Base-by-base conservation (phyloP, 768 basidiomycete genomes). In the Strobilomyces confusus region DNA sequence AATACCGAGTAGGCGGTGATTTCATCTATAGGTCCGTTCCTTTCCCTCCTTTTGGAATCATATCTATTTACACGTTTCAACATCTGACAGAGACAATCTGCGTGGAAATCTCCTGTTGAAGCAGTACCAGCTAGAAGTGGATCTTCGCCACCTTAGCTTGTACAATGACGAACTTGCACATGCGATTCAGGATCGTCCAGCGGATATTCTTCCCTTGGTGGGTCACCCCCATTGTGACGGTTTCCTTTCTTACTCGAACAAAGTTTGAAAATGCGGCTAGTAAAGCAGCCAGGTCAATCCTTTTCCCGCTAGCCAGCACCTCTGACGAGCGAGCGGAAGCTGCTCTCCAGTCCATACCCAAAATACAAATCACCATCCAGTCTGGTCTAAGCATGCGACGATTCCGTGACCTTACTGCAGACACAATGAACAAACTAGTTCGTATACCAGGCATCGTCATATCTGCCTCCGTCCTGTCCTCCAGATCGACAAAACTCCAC, bases 371-470 rank as follows among this genome's bases (percentile, higher is more conserved):
- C 49, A 92, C 87, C 37, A 77, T 98, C 34, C 83, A 80, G 63
- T 93, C 92, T n/a, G 90, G 89, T 6, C 80, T 95, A 59, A 95
- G 95, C 71, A 79, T 98, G 74, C 82, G 91, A 49, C 92, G 91
- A 68, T 97, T 98, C 69, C 85, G 97, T 38, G 93, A 94, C 40
- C 82, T 99, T 38, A 90, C 89, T 0, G 97, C 97, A 11, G 82
- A 94, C 62, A 93, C 89, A 20, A 89, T 98, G 79, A 95, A 93
- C 65, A 94, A 91, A 66, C 85, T 99, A 40, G 95, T 99, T 34
- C 89, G 97, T 54, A 82, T 98, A 40, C 97, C 97, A 2, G 97
- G 97, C 30, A 99, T 99, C 63, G 94, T 98, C 67, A 98, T 98
- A 67, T 95, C 95, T 30, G 92, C 97, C 0, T 95, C 94, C 11